Percentiles rank a stretch among this genome's conserved stretches.
These are phyloP conservation scores for Candida broadrunensis DNA, from an alignment of 805 yeast species.

Conservation along the genomic window DNA sequence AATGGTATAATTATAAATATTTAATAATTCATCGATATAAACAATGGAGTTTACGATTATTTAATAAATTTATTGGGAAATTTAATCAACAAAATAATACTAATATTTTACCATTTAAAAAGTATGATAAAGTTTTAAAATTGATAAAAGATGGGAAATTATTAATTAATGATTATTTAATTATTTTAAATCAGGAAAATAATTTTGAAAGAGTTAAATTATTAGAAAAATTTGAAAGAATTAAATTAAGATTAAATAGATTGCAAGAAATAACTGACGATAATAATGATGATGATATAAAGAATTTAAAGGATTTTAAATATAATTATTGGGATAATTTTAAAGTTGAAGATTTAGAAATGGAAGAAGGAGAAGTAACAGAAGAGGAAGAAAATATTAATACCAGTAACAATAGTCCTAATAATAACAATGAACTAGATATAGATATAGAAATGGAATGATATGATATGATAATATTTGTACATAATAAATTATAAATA, in stretches of 20 bases:
- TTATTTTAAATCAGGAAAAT: conserved; percentile 26
- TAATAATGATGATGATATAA: conserved; percentile 5
- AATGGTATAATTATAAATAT: conserved; percentile 21
- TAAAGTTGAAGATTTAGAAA: conserved; percentile 24
- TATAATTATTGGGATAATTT: conserved; percentile 38
- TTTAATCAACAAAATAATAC: conserved; percentile 19
- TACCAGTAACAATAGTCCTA: too few relatives aligned
- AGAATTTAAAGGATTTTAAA: conserved; percentile 17
- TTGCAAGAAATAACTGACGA: not conserved
- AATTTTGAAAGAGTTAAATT: conserved; percentile 15
- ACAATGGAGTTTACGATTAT: conserved; percentile 32
- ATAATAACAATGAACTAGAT: too few relatives aligned
- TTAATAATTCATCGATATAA: conserved; percentile 28
- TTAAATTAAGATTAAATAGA: not conserved
- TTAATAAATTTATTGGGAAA: conserved; percentile 29
- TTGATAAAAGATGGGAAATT: conserved; percentile 18
- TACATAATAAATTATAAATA: too few relatives aligned
- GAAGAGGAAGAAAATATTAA: conserved; percentile 3
- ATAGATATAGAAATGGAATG: too few relatives aligned
- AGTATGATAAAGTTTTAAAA: conserved; percentile 20
- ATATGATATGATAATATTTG: too few relatives aligned
- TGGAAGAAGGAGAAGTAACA: conserved; percentile 14
- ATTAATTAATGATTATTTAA: conserved; percentile 17
- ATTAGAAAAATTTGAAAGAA: conserved; percentile 7
- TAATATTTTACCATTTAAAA: conserved; percentile 14